phyloP scores from a whole-genome alignment of 2,329 filamentous ascomycete genomes.

The Westerdykella ornata region DNA sequence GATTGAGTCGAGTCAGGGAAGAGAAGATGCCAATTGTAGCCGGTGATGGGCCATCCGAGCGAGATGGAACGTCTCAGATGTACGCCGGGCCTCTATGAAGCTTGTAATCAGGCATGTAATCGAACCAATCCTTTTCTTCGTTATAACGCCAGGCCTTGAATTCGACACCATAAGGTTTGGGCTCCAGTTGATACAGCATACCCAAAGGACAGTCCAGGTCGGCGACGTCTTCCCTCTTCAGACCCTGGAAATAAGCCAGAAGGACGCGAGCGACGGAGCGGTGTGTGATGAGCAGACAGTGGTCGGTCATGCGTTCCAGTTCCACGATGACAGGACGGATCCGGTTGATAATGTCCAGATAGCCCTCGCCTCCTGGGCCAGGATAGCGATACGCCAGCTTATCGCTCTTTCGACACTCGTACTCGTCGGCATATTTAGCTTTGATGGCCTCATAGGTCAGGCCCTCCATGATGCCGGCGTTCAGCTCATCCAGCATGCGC shows the following conservation, averaged over 20 bases:
- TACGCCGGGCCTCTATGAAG: conserved; percentile 50
- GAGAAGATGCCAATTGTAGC: no score
- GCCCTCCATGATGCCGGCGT: conserved; percentile 87
- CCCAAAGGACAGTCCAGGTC: conserved; percentile 91
- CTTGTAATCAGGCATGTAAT: conserved; percentile 77
- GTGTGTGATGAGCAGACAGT: conserved; percentile 86
- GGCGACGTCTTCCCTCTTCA: conserved; percentile 84
- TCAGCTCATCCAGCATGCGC: conserved; percentile 96
- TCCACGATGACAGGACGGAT: conserved; percentile 93
- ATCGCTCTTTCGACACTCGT: conserved; percentile 67
- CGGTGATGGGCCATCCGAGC: no score
- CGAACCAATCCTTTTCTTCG: conserved; percentile 68
- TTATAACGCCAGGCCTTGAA: conserved; percentile 95
- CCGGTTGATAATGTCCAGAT: conserved; percentile 93
- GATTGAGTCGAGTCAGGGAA: no score
- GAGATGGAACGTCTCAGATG: no score
- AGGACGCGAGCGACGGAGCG: conserved; percentile 87
- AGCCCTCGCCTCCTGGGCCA: conserved; percentile 90
- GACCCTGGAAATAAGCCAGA: conserved; percentile 92
- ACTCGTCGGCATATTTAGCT: conserved; percentile 72
- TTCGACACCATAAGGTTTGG: conserved; percentile 94
- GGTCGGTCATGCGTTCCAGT: conserved; percentile 93
- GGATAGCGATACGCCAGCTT: conserved; percentile 97
- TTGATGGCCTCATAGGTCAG: conserved; percentile 91
- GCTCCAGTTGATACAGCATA: conserved; percentile 90